These are phyloP conservation scores for Pseudogymnoascus sp. DNA, from an alignment of 2,329 filamentous ascomycete species.

Conservation along the genomic window DNA sequence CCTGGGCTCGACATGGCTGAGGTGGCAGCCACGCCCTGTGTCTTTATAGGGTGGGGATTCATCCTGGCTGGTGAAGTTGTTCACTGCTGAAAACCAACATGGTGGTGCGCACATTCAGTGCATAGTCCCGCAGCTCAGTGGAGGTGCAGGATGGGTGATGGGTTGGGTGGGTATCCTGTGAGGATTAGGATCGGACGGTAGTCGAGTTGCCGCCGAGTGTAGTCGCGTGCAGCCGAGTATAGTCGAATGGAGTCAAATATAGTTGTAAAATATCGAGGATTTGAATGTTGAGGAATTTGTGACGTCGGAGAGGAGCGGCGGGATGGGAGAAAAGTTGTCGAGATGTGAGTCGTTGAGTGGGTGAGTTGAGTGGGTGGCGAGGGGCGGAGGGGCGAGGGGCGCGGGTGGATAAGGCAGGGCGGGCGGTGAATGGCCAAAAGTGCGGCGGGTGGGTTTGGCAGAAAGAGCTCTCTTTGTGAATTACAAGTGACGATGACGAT, in stretches of 20 bases:
- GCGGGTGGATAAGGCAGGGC: slow-evolving; percentile 4
- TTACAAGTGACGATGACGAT: neutral
- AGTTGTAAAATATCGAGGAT: neutral
- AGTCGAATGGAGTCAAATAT: neutral
- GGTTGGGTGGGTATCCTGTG: neutral
- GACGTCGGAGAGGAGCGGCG: neutral
- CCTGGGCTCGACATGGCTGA: slow-evolving; percentile 54
- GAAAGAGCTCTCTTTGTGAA: neutral
- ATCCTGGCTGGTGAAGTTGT: slow-evolving; percentile 15
- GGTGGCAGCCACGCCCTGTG: slow-evolving; percentile 34
- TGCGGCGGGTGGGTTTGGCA: neutral
- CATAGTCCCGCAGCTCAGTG: neutral
- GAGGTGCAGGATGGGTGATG: neutral
- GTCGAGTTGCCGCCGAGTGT: neutral
- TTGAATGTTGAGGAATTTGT: neutral
- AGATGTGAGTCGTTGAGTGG: slow-evolving; percentile 5
- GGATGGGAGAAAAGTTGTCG: neutral
- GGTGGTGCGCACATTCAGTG: slow-evolving; percentile 9
- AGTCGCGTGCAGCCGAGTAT: neutral
- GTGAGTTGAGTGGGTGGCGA: slow-evolving; percentile 6
- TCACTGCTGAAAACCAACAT: slow-evolving; percentile 9
- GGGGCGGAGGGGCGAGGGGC: neutral
- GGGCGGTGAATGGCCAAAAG: slow-evolving; percentile 6
- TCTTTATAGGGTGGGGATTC: slow-evolving; percentile 20
- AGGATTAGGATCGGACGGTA: neutral